Conservation (phyloP, 73 alveolate genomes). For the Blepharisma japonicum region DNA sequence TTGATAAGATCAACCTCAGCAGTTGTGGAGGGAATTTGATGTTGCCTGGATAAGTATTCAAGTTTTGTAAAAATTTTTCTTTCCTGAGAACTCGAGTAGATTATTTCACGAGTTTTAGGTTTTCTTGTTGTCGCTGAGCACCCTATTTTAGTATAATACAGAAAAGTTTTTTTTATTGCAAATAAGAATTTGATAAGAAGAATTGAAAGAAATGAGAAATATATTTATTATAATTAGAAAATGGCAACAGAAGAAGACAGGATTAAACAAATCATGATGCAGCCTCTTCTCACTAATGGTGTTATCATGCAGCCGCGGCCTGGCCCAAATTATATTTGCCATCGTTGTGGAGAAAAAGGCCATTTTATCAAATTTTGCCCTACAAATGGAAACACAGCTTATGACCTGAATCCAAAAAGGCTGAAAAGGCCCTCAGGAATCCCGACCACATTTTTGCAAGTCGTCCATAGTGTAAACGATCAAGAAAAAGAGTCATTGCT, state of each 20-base stretch:
- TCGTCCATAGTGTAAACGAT: not conserved
- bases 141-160: not conserved
- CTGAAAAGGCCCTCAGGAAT: slow-evolving; percentile 22
- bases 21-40: not conserved
- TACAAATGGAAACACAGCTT: slow-evolving; percentile 58
- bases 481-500: slow-evolving; percentile 8
- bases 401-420: slow-evolving; percentile 35
- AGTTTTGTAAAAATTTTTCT: not conserved
- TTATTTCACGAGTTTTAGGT: not conserved
- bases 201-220: too few relatives aligned
- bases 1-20: not conserved
- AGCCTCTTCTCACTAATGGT: slow-evolving; percentile 21
- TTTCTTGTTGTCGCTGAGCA: not conserved
- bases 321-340: slow-evolving; percentile 47
- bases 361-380: slow-evolving; percentile 68
- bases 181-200: too few relatives aligned
- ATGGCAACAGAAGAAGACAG: slow-evolving; percentile 19
- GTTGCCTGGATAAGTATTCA: not conserved
- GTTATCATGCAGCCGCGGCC: not conserved
- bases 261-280: slow-evolving; percentile 23
- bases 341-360: slow-evolving; percentile 51
- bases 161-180: too few relatives aligned
- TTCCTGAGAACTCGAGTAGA: not conserved
- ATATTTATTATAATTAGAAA: too few relatives aligned
- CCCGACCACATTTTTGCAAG: slow-evolving; percentile 27